Conservation (phyloP, 371 early-diverging fungal species). For the Mucor mucedo region DNA sequence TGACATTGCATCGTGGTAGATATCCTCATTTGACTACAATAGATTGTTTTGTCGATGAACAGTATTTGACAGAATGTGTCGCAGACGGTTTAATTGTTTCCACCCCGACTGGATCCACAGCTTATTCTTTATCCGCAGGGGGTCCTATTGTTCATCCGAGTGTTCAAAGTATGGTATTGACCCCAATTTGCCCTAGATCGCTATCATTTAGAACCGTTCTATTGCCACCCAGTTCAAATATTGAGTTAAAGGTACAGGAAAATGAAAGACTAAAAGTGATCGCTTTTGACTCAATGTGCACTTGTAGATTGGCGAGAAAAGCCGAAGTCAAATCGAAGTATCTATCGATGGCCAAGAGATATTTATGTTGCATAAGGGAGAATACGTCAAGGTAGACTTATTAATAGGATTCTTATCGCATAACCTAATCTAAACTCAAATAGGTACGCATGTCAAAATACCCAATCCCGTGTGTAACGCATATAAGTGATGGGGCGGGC, state of each 20-base stretch:
- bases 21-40: conserved; percentile 83
- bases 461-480: conserved; percentile 79
- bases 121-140: conserved; percentile 91
- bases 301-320: conserved; percentile 62
- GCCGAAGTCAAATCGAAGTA: conserved; percentile 69
- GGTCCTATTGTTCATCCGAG: conserved; percentile 96
- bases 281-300: conserved; percentile 4
- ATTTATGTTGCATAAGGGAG: conserved; percentile 68
- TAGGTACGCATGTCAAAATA: conserved; percentile 76
- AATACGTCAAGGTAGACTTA: conserved; percentile 64
- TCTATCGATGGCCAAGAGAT: conserved; percentile 78
- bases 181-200: conserved; percentile 96
- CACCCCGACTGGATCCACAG: conserved; percentile 96
- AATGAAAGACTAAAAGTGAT: background rate
- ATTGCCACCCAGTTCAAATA: conserved; percentile 77
- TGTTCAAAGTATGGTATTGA: conserved; percentile 84
- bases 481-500: conserved; percentile 64
- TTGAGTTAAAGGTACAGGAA: conserved; percentile 63
- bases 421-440: background rate
- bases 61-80: conserved; percentile 85
- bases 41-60: conserved; percentile 79
- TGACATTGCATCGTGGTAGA: conserved; percentile 86
- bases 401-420: background rate
- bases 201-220: conserved; percentile 92
- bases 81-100: conserved; percentile 78